These are phyloP conservation scores for Malus fusca DNA, from an alignment of 306 rosid species.

Conservation along the genomic window DNA sequence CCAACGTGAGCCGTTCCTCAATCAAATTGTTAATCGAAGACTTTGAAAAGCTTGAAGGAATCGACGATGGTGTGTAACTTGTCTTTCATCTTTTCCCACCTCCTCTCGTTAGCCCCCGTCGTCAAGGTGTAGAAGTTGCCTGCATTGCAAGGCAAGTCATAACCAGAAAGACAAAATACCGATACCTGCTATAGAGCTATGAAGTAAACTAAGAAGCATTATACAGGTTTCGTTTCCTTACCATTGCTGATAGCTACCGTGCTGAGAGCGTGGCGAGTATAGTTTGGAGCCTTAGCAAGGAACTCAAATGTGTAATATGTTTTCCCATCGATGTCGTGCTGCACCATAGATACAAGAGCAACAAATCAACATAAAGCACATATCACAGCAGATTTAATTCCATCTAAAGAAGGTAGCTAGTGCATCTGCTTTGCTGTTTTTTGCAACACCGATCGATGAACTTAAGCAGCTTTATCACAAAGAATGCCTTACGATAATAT, in stretches of 20 bases:
- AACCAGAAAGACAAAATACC: neutral
- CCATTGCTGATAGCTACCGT: constrained; percentile 76
- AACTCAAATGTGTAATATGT: constrained; percentile 79
- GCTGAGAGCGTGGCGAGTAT: constrained; percentile 90
- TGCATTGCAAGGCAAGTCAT: constrained; percentile 26
- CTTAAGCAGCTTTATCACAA: neutral
- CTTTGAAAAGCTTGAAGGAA: constrained; percentile 65
- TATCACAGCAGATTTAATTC: neutral
- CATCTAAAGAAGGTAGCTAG: neutral
- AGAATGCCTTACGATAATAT: neutral
- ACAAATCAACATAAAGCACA: neutral
- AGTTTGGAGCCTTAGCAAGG: constrained; percentile 86
- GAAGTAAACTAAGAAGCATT: neutral
- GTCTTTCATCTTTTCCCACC: constrained; percentile 97
- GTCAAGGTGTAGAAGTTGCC: constrained; percentile 91
- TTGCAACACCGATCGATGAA: neutral
- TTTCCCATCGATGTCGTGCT: constrained; percentile 80
- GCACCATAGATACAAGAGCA: constrained; percentile 24
- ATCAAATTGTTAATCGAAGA: constrained; percentile 4
- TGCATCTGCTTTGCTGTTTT: neutral
- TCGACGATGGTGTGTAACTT: constrained; percentile 61
- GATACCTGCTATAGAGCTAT: neutral
- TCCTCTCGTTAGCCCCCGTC: constrained; percentile 84
- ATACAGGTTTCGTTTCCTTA: constrained; percentile 9
- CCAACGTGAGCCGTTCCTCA: constrained; percentile 9